These are phyloP conservation scores for Tetragonia tetragonoides DNA, from an alignment of 148 eudicot species.

Conservation along the genomic window DNA sequence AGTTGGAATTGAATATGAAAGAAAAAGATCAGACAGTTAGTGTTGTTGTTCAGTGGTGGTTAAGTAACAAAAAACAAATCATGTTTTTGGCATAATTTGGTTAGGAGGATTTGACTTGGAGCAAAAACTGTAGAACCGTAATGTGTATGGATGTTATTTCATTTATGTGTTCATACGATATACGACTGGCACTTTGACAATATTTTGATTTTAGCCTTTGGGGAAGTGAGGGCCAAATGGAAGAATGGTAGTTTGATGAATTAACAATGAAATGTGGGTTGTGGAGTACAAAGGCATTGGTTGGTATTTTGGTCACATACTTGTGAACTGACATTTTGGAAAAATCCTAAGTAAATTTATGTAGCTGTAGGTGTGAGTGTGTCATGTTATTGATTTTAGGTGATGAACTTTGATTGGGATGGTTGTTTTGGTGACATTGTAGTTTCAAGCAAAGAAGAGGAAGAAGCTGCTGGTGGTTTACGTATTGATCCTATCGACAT, in stretches of 20 bases:
- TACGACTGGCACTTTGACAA: too few relatives aligned
- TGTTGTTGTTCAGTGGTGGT: not conserved
- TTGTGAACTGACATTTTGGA: not conserved
- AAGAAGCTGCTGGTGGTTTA: conserved; percentile 52
- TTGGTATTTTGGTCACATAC: not conserved
- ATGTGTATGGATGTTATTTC: too few relatives aligned
- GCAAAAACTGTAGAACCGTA: too few relatives aligned
- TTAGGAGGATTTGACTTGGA: not conserved
- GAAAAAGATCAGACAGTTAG: too few relatives aligned
- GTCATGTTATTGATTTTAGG: not conserved
- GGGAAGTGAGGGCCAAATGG: too few relatives aligned
- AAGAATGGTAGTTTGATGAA: not conserved
- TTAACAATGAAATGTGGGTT: not conserved
- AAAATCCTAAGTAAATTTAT: not conserved
- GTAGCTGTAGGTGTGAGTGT: not conserved
- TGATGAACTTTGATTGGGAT: conserved; percentile 4
- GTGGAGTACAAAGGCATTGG: not conserved
- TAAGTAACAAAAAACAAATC: not conserved
- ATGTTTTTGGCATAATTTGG: not conserved
- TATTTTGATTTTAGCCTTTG: too few relatives aligned
- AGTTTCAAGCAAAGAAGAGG: conserved; percentile 83
- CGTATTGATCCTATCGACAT: conserved; percentile 71
- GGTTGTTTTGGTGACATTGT: conserved; percentile 16
- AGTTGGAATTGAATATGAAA: too few relatives aligned
- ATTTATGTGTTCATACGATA: too few relatives aligned